phyloP scores from a whole-genome alignment of 352 stramenopile species.

The Pseudoperonospora humuli region DNA sequence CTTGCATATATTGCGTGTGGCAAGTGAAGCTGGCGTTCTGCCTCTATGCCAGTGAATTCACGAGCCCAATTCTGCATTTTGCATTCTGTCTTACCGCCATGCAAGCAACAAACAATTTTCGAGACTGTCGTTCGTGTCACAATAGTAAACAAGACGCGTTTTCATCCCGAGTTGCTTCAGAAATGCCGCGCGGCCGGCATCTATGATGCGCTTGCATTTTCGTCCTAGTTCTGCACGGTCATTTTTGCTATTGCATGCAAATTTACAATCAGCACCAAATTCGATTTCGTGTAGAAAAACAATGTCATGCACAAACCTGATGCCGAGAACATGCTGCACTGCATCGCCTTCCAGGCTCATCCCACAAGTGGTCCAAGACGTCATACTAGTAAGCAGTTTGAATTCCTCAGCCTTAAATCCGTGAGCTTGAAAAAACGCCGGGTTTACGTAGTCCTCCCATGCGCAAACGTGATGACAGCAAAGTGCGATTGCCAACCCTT shows the following conservation, averaged over 20 bases:
- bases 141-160: constrained; percentile 75
- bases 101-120: constrained; percentile 78
- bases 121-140: constrained; percentile 57
- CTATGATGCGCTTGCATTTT: constrained; percentile 73
- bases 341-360: constrained; percentile 59
- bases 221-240: constrained; percentile 53
- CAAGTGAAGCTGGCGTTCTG: background rate
- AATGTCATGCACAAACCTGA: constrained; percentile 34
- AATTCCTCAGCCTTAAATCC: constrained; percentile 59
- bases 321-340: constrained; percentile 60
- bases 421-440: constrained; percentile 44
- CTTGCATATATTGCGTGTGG: background rate
- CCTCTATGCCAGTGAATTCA: background rate
- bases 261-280: background rate
- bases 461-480: constrained; percentile 75
- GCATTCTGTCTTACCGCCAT: constrained; percentile 27
- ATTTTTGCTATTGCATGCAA: constrained; percentile 34
- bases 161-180: constrained; percentile 40
- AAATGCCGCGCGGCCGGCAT: constrained; percentile 58
- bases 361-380: constrained; percentile 72
- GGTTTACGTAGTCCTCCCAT: constrained; percentile 71
- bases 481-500: constrained; percentile 60
- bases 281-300: background rate
- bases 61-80: background rate
- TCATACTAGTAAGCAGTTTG: constrained; percentile 52